phyloP scores from a whole-genome alignment of 2,329 filamentous ascomycete species.

The Penicillium vulpinum region DNA sequence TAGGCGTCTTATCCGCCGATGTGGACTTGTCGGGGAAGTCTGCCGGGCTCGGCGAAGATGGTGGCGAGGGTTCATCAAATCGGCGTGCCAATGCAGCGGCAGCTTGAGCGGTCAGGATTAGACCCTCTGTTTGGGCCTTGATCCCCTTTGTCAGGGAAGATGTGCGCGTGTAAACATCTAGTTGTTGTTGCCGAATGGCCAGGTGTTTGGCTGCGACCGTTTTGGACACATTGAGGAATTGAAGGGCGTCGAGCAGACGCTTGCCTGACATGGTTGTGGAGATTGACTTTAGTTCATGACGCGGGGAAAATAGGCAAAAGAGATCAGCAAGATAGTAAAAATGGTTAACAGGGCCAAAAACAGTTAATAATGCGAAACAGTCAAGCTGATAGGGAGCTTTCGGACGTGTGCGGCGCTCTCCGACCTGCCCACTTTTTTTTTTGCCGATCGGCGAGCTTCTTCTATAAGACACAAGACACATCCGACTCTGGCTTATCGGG shows the following conservation, averaged over 20 bases:
- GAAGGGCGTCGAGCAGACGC: slow-evolving; percentile 69
- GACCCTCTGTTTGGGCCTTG: slow-evolving; percentile 60
- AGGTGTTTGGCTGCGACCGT: slow-evolving; percentile 66
- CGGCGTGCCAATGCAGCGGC: slow-evolving; percentile 60
- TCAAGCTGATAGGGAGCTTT: slow-evolving; percentile 22
- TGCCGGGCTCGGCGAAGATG: slow-evolving; percentile 30
- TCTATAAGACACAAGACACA: neutral
- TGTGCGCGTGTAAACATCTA: slow-evolving; percentile 64
- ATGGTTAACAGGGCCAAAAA: neutral
- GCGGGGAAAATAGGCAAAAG: slow-evolving; percentile 14
- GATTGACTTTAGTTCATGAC: slow-evolving; percentile 24
- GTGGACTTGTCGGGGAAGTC: slow-evolving; percentile 21
- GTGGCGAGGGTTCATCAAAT: slow-evolving; percentile 52
- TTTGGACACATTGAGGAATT: slow-evolving; percentile 68
- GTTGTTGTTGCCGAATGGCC: slow-evolving; percentile 59
- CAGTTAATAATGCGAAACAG: slow-evolving; percentile 1
- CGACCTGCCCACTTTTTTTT: slow-evolving; percentile 15
- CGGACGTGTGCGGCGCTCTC: slow-evolving; percentile 19
- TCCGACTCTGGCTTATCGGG: no score
- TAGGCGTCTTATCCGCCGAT: slow-evolving; percentile 26
- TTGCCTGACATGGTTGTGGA: slow-evolving; percentile 52
- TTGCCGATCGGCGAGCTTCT: slow-evolving; percentile 12
- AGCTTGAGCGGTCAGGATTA: slow-evolving; percentile 62
- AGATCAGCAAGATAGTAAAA: slow-evolving; percentile 10
- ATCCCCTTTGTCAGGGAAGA: slow-evolving; percentile 65